These are phyloP conservation scores for Penicillium sp. DNA, from an alignment of 2,329 filamentous ascomycete genomes.

Conservation along the genomic window DNA sequence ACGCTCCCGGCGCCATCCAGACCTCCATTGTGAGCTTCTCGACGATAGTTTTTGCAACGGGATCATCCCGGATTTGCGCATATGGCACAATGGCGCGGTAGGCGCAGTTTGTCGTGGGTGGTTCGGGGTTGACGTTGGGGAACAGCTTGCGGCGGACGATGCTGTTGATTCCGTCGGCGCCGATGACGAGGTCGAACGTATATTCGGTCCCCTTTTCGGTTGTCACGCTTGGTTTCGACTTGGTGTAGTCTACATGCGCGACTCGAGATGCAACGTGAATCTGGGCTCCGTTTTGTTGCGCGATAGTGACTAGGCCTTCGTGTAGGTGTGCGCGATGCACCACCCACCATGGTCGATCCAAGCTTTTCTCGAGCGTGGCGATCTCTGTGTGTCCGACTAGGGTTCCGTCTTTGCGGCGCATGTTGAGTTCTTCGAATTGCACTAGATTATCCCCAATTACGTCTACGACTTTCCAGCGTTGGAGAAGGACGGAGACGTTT, in stretches of 20 bases:
- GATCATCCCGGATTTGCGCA: conserved; percentile 40
- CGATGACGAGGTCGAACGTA: conserved; percentile 36
- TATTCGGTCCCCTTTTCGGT: conserved; percentile 27
- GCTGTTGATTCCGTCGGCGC: conserved; percentile 42
- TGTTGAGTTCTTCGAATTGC: conserved; percentile 37
- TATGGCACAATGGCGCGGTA: conserved; percentile 46
- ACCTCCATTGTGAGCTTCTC: conserved; percentile 43
- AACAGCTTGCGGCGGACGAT: conserved; percentile 38
- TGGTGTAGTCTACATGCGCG: conserved; percentile 25
- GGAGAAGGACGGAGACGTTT: conserved; percentile 38
- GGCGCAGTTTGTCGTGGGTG: conserved; percentile 42
- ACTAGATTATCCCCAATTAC: conserved; percentile 41
- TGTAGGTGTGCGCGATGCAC: conserved; percentile 49
- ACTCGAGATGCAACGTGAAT: conserved; percentile 39
- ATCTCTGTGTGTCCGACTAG: conserved; percentile 36
- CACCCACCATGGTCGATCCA: conserved; percentile 43
- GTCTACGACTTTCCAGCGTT: conserved; percentile 38
- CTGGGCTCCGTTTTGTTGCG: conserved; percentile 34
- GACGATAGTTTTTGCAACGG: conserved; percentile 36
- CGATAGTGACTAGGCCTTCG: conserved; percentile 39
- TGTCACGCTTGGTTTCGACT: conserved; percentile 24
- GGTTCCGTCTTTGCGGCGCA: conserved; percentile 38
- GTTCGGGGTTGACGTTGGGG: conserved; percentile 38
- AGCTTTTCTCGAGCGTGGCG: conserved; percentile 26
- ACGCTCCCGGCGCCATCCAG: conserved; percentile 35